Conservation (phyloP, 2,329 filamentous ascomycete genomes). For the Colletotrichum shisoi region DNA sequence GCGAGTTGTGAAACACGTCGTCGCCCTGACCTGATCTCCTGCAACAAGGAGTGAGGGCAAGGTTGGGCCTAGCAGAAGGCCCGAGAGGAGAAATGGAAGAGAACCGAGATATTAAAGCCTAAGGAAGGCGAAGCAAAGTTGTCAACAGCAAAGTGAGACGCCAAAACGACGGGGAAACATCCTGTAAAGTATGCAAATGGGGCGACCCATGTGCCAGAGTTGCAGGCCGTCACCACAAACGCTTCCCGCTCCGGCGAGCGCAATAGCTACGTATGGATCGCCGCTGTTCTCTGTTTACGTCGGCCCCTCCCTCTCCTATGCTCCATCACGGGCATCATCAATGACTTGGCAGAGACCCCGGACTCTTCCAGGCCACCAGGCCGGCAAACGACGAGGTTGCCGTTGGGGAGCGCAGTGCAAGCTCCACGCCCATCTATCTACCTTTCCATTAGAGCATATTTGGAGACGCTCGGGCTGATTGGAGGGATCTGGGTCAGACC, state of each 20-base stretch:
- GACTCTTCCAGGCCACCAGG: background rate
- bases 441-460: slow-evolving; percentile 8
- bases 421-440: slow-evolving; percentile 20
- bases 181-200: background rate
- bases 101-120: background rate
- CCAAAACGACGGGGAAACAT: background rate
- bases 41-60: background rate
- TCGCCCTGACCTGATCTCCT: background rate
- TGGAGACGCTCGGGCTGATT: background rate
- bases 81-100: background rate
- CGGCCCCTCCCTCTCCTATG: slow-evolving; percentile 32
- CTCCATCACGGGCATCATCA: background rate
- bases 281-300: background rate
- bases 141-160: background rate
- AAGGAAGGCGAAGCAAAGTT: background rate
- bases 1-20: slow-evolving; percentile 14
- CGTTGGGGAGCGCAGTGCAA: background rate
- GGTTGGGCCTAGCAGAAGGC: background rate
- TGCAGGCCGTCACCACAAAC: slow-evolving; percentile 31
- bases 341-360: background rate
- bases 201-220: background rate
- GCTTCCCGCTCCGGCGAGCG: slow-evolving; percentile 16
- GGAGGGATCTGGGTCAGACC: background rate
- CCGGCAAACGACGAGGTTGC: background rate
- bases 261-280: slow-evolving; percentile 14